Percentiles rank a stretch among this genome's conserved stretches.
phyloP scores from a whole-genome alignment of 208 protist species.

The Crithidia sp. region DNA sequence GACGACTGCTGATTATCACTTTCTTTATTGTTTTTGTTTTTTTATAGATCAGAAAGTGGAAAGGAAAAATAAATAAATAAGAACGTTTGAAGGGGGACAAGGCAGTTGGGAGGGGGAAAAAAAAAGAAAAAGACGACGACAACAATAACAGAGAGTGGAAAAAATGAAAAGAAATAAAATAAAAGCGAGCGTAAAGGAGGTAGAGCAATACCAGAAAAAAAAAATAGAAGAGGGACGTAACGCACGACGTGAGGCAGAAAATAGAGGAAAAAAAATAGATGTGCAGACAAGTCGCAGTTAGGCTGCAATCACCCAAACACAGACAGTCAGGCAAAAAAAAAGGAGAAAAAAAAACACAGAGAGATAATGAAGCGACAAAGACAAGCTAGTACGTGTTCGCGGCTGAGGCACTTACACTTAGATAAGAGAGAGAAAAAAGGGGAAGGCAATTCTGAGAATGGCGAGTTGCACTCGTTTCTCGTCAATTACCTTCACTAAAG shows the following conservation, averaged over 20 bases:
- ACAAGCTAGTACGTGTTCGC: not conserved
- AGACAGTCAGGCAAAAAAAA: not conserved
- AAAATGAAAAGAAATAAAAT: slow-evolving; percentile 5
- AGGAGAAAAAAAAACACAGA: slow-evolving; percentile 22
- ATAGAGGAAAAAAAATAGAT: slow-evolving; percentile 17
- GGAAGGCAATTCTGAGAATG: not conserved
- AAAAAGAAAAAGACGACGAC: not conserved
- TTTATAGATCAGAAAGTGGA: not conserved
- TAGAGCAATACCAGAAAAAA: slow-evolving; percentile 12
- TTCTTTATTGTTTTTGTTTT: not conserved
- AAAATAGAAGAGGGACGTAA: slow-evolving; percentile 3
- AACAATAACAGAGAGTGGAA: slow-evolving; percentile 14
- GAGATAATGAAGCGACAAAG: not conserved
- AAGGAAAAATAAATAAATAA: not conserved
- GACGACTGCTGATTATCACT: not conserved
- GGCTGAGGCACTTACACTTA: too few species aligned
- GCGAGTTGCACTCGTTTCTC: not conserved
- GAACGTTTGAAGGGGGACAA: not conserved
- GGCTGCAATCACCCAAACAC: too few species aligned
- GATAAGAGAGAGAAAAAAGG: not conserved
- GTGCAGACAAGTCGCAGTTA: not conserved
- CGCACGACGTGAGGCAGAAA: not conserved
- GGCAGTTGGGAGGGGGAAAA: not conserved
- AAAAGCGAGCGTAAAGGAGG: not conserved
- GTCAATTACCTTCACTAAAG: not conserved